These are phyloP conservation scores for Groenewaldozyma sp. DNA, from an alignment of 1,139 yeast genomes.

Conservation along the genomic window DNA sequence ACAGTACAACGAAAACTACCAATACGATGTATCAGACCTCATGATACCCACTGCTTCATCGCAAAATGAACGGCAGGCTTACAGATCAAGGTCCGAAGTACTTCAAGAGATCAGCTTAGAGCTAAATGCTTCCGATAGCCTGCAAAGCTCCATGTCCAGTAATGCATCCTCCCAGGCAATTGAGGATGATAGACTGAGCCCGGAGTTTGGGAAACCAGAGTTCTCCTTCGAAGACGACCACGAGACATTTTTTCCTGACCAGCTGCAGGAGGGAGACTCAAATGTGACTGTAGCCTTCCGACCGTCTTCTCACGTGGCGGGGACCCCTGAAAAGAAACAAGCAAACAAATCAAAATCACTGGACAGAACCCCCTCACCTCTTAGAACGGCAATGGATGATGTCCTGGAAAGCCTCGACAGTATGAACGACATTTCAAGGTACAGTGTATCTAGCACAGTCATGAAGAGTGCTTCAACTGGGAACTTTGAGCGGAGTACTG, in stretches of 20 bases:
- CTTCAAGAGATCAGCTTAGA: conserved; percentile 1
- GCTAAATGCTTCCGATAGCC: background rate
- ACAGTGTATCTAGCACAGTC: conserved; percentile 11
- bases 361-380: conserved; percentile 48
- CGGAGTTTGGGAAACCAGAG: too few species aligned
- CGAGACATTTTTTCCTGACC: background rate
- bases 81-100: conserved; percentile 1
- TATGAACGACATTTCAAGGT: conserved; percentile 17
- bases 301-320: too few species aligned
- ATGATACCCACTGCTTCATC: too few species aligned
- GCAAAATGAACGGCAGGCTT: too few species aligned
- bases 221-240: conserved; percentile 1
- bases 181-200: too few species aligned
- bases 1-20: too few species aligned
- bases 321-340: too few species aligned
- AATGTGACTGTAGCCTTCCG: background rate
- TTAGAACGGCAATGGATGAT: conserved; percentile 29
- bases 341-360: too few species aligned
- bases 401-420: conserved; percentile 27
- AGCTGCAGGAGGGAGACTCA: background rate
- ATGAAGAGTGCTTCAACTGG: too few species aligned
- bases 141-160: background rate
- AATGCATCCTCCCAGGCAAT: background rate
- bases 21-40: too few species aligned
- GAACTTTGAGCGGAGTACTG: too few species aligned